Evolutionary conservation across 495 filamentous ascomycete species (phyloP).

Genomic region (Penicillium psychrofluorescens): DNA sequence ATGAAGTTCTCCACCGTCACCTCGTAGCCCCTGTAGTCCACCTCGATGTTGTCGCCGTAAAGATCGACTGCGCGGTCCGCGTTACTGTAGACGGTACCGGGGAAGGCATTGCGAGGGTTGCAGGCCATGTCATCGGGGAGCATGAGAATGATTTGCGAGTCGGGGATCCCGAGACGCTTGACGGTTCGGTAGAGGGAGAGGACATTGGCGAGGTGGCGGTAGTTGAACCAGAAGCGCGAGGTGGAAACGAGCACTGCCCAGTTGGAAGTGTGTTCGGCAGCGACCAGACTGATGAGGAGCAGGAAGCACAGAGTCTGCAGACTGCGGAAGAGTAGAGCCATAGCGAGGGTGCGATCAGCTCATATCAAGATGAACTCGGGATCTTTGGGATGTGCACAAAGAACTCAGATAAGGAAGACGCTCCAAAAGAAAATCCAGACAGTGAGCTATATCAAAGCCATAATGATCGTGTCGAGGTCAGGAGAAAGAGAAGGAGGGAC

Average conservation of each 20-base stretch:
- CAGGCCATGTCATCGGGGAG: constrained; percentile 99
- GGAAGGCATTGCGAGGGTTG: constrained; percentile 96
- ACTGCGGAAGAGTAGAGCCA: constrained; percentile 21
- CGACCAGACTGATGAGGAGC: constrained; percentile 33
- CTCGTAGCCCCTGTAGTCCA: constrained; percentile 96
- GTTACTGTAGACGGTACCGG: constrained; percentile 97
- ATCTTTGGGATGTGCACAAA: too few species aligned
- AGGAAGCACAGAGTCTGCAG: constrained; percentile 33
- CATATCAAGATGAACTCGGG: background rate
- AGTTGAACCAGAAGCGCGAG: constrained; percentile 99
- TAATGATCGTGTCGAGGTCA: background rate
- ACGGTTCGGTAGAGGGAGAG: constrained; percentile 97
- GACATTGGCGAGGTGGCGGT: constrained; percentile 95
- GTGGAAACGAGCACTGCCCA: constrained; percentile 98
- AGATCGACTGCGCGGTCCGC: constrained; percentile 91
- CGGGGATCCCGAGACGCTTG: constrained; percentile 94
- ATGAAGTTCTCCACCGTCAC: constrained; percentile 99
- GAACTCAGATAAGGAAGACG: too few species aligned
- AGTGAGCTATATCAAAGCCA: constrained; percentile 7
- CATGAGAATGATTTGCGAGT: constrained; percentile 99
- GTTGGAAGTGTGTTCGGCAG: constrained; percentile 87
- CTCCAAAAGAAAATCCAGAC: background rate
- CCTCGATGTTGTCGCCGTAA: constrained; percentile 98
- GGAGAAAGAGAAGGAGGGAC: background rate
- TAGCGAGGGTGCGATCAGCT: constrained; percentile 6